Base-by-base conservation (phyloP, 208 protist genomes). In the Crithidia expoeki region DNA sequence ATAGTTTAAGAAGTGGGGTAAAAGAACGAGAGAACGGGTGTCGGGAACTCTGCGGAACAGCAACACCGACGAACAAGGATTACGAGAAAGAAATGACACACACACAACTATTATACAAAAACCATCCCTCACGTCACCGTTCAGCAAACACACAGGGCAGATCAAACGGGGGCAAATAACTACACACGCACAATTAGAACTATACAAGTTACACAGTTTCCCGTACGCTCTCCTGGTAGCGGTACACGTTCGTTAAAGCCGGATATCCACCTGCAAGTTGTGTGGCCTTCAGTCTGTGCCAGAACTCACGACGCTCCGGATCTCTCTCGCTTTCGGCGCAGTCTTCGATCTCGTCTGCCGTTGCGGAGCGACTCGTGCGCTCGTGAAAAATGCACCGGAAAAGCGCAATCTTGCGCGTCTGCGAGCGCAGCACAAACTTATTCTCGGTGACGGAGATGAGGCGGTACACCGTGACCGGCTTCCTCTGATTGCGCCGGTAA, bases 401-500 rank as follows among this genome's bases (percentile, higher is more conserved):
- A 1, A 95, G 72, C 3, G 89, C 92, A 42, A 89, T 60, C 55
- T 95, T 95, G 2, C 92, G 80, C 16, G 74, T 79, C 63, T 96
- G 92, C 58, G 78, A 73, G 33, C 70, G 75, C 23, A 96, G 42
- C 21, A 94, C 56, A 9, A 73, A 83, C 23, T 55, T 63, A 42
- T 94, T 88, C 36, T 90, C 85, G 19, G 72, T 72, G 19, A 50
- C 65, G 0, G 89, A 92, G 38, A 86, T 86, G 34, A 99, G 80
- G 25, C 98, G 88, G 83, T 99, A 99, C 33, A 99, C 98, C 49
- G 92, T 98, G 16, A 99, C 98, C 14, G 84, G 73, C 47, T 95
- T 94, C 33, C 74, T 95, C 76, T 99, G 99, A 38, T 99, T 99
- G 6, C 99, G 98, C 23, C 99, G 84, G 85, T 99, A 99, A 2